Conservation (phyloP, 768 basidiomycete genomes). For the Steccherinum ochraceum region DNA sequence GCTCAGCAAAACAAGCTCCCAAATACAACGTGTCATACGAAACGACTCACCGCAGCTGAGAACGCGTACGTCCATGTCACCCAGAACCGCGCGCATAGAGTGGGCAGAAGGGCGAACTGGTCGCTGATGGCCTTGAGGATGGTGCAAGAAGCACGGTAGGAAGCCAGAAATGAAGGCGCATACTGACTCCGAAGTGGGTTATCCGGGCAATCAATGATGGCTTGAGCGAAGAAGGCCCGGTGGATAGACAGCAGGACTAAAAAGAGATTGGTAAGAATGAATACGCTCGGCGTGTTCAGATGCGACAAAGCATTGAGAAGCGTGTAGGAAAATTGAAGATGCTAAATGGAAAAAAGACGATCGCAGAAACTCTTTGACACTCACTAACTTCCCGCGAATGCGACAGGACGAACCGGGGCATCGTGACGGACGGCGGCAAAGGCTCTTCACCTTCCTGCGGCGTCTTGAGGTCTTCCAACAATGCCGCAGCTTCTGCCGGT, state of each 20-base stretch:
- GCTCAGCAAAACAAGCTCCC: neutral
- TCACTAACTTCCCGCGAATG: constrained; percentile 48
- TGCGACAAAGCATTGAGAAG: neutral
- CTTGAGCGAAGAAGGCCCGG: constrained; percentile 66
- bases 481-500: constrained; percentile 36
- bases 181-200: constrained; percentile 67
- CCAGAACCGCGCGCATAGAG: constrained; percentile 58
- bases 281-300: constrained; percentile 51
- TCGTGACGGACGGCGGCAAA: constrained; percentile 22
- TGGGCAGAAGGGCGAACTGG: constrained; percentile 51
- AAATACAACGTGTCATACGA: neutral
- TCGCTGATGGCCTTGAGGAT: constrained; percentile 43
- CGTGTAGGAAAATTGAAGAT: neutral
- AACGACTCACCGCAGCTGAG: constrained; percentile 28
- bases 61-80: constrained; percentile 53
- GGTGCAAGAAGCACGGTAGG: constrained; percentile 63
- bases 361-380: constrained; percentile 17
- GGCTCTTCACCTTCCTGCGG: constrained; percentile 14
- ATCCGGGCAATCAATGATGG: constrained; percentile 58
- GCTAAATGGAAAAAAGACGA: neutral
- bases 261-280: constrained; percentile 38
- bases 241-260: constrained; percentile 61
- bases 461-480: constrained; percentile 21
- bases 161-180: constrained; percentile 65
- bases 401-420: constrained; percentile 33